These are phyloP conservation scores for Leccinum subfulvum DNA, from an alignment of 1,284 basidiomycete genomes.

Conservation along the genomic window DNA sequence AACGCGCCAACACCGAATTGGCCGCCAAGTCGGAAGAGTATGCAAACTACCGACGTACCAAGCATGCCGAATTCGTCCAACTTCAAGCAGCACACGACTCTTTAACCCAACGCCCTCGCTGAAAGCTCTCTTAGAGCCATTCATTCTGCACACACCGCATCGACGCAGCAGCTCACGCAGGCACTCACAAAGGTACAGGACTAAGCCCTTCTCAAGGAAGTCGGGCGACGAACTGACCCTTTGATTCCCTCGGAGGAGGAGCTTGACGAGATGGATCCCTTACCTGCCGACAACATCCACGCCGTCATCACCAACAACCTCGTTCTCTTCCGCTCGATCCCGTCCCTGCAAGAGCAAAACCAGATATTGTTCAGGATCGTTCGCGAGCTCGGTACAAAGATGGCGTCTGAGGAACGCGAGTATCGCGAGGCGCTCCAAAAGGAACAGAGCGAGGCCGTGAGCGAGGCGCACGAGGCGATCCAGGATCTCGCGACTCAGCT, in stretches of 20 bases:
- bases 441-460: no score
- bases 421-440: slow-evolving; percentile 50
- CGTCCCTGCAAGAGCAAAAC: slow-evolving; percentile 86
- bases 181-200: slow-evolving; percentile 62
- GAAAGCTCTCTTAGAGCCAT: slow-evolving; percentile 67
- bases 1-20: slow-evolving; percentile 64
- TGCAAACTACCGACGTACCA: slow-evolving; percentile 66
- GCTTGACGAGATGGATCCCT: slow-evolving; percentile 48
- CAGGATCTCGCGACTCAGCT: slow-evolving; percentile 76
- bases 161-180: slow-evolving; percentile 68
- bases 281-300: slow-evolving; percentile 61
- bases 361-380: slow-evolving; percentile 83
- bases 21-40: slow-evolving; percentile 68
- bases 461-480: slow-evolving; percentile 62
- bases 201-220: slow-evolving; percentile 65
- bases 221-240: slow-evolving; percentile 81
- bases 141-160: slow-evolving; percentile 65
- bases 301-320: slow-evolving; percentile 87
- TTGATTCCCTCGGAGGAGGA: slow-evolving; percentile 73
- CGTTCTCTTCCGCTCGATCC: slow-evolving; percentile 83
- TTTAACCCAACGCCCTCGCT: slow-evolving; percentile 56
- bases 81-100: slow-evolving; percentile 73
- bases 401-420: slow-evolving; percentile 75
- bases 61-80: slow-evolving; percentile 71
- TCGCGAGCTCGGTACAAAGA: slow-evolving; percentile 74